Evolutionary conservation across 1,284 basidiomycete genomes (phyloP), one percentile per base, ranked within the genome.

Genomic region (Trametes sp.): DNA sequence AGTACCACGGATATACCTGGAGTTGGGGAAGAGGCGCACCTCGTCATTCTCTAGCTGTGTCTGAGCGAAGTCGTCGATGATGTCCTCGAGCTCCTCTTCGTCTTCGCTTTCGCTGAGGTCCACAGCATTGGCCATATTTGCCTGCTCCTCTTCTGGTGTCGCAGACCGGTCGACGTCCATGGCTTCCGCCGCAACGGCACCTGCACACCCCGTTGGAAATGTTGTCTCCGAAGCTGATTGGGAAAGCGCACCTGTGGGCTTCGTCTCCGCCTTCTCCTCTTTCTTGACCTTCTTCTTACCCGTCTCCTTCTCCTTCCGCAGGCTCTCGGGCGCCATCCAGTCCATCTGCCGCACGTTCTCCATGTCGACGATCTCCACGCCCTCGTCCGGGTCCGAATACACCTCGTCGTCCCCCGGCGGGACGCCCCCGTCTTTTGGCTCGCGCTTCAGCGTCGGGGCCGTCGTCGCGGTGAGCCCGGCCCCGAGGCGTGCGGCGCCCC

Each of bases 301-400:
- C 35, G 74, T 72, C n/a, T 77, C 78, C 44, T 77, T 80, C 69
- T 88, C 87, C 68, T 84, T 88, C 55, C 81, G 82, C 61, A 96
- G 73, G 61, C 85, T 88, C 69, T 95, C 94, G 0, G 95, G 95
- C 2, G 95, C 95, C 83, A 93, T 93, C 84, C 91, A 95, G 73
- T 95, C 93, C 82, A 97, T 87, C 61, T 85, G 80, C 48, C 85
- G 81, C 14, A 98, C 90, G 60, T 89, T 83, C 59, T 92, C 89
- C 82, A 98, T 94, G 72, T 97, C 95, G 54, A 98, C 82, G 57
- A 95, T 92, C 73, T 92, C 89, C n/a, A 91, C 87, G 10, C 91
- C 92, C 59, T 94, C 92, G 71, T 95, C 94, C 26, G 91, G 88
- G 68, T 95, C 94, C n/a, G 93, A 95, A 76, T 95, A 95, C 10